Conservation (phyloP, 768 basidiomycete species). For the Podaxis mareebaensis region DNA sequence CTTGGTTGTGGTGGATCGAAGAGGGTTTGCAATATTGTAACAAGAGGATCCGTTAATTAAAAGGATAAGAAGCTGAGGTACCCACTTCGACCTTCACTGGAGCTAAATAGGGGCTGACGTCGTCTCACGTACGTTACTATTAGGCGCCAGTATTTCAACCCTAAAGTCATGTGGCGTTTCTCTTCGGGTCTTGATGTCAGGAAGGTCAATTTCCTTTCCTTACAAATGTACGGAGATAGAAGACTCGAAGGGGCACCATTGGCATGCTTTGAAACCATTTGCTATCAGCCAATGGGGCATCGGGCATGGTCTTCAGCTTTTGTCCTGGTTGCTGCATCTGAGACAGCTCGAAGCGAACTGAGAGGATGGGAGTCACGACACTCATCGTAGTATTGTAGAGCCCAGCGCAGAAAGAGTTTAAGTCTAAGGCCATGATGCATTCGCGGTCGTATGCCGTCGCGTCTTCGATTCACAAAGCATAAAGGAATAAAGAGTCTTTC, state of each 20-base stretch:
- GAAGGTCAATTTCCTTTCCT: not conserved
- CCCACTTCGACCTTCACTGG: not conserved
- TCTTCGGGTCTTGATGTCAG: constrained; percentile 3
- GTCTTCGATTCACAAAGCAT: too few relatives aligned
- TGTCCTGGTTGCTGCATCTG: too few relatives aligned
- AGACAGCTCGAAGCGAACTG: too few relatives aligned
- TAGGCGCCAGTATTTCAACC: not conserved
- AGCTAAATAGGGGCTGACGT: not conserved
- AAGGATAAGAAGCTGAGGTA: not conserved
- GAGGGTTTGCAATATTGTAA: not conserved
- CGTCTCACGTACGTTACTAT: constrained; percentile 10
- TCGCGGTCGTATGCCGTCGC: too few relatives aligned
- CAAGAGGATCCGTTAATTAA: not conserved
- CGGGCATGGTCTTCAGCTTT: too few relatives aligned
- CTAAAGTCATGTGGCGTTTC: constrained; percentile 2
- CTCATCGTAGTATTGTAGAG: too few relatives aligned
- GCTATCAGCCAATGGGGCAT: too few relatives aligned
- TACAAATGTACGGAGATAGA: not conserved
- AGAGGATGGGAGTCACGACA: too few relatives aligned
- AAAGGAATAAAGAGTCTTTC: too few relatives aligned
- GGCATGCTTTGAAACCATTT: too few relatives aligned
- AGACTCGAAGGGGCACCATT: not conserved
- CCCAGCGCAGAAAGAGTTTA: too few relatives aligned
- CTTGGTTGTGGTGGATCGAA: not conserved
- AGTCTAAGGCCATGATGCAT: too few relatives aligned